These are phyloP conservation scores for Trypanosoma congolense DNA, from an alignment of 208 protist species.

Conservation along the genomic window DNA sequence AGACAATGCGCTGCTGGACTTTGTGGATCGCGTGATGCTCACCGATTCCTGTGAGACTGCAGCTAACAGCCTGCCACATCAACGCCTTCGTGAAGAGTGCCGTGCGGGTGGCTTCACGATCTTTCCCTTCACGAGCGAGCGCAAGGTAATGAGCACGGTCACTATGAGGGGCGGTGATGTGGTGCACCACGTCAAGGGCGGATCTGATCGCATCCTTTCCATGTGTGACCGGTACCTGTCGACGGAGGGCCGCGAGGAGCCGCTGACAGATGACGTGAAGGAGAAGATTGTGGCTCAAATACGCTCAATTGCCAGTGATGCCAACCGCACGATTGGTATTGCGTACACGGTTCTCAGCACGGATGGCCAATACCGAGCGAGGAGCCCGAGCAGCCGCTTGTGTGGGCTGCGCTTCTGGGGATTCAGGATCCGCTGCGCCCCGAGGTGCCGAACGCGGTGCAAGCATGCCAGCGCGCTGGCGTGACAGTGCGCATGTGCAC, in stretches of 20 bases:
- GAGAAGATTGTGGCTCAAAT: constrained; percentile 42
- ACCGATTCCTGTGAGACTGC: constrained; percentile 21
- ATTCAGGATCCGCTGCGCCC: constrained; percentile 94
- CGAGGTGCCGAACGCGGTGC: constrained; percentile 90
- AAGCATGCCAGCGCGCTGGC: constrained; percentile 89
- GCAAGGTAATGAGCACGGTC: constrained; percentile 85
- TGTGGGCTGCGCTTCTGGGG: constrained; percentile 91
- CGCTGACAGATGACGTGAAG: constrained; percentile 32
- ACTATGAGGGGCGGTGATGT: constrained; percentile 36
- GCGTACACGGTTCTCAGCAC: constrained; percentile 42
- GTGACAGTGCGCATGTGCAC: constrained; percentile 96
- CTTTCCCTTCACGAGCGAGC: constrained; percentile 84
- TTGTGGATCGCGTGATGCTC: constrained; percentile 51
- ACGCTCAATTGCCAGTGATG: constrained; percentile 40
- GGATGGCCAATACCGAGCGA: constrained; percentile 33
- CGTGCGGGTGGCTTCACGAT: constrained; percentile 44
- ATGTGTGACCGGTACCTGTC: constrained; percentile 69
- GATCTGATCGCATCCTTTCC: constrained; percentile 84
- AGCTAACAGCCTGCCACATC: constrained; percentile 41
- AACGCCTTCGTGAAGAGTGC: constrained; percentile 37
- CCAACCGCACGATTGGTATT: constrained; percentile 83
- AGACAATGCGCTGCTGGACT: constrained; percentile 80
- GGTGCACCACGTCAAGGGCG: constrained; percentile 88
- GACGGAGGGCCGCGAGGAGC: constrained; percentile 40
- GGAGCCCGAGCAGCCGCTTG: constrained; percentile 67